Evolutionary conservation across 2,329 filamentous ascomycete species (phyloP), one percentile per base, ranked within the genome.

Genomic region (Phialophora chinensis): DNA sequence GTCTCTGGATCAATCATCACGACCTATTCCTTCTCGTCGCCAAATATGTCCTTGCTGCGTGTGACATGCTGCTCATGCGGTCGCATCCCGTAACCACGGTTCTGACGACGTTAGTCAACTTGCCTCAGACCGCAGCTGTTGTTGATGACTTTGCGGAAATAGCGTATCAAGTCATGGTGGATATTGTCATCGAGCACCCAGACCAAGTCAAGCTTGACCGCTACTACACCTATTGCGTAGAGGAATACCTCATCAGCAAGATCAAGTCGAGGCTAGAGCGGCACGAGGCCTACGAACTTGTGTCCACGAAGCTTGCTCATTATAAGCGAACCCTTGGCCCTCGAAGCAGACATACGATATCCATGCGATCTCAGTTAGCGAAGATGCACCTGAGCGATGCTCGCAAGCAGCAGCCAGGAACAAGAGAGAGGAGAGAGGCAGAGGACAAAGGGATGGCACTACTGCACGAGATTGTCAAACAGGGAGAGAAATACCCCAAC

Each of bases 151-250:
- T 33, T 35, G 29, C 53, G 29, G 53, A 56, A 25, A 11, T 56
- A 10, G 53, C 53, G 53, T 35, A 33, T 20, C 31, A 56, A 12
- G 29, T 56, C 53, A 56, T 56, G 53, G 23, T 56, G 29, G 53
- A 56, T 56, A 20, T 6, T n/a, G 53, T 23, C 7, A 23, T 14
- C 8, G 29, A 17, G 35, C 29, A 23, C 29, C 11, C 23, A 23
- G 29, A 56, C 25, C 52, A 33, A 11, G 53, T 56, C 29, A 56
- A 56, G 52, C 52, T 55, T 23, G 53, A 56, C 23, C 53, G 53
- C 53, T 29, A 35, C 11, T 55, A 55, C 20, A 55, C 33, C 12
- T 55, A n/a, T 6, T 17, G 27, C 52, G 27, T 31, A 3, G 52
- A 55, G 27, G 33, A 27, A 55, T 31, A 31, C 11, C 33, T 31